Percentiles rank a stretch among this genome's conserved stretches.
Conservation (phyloP, 2,329 filamentous ascomycete species). For the Diaporthe sp. region DNA sequence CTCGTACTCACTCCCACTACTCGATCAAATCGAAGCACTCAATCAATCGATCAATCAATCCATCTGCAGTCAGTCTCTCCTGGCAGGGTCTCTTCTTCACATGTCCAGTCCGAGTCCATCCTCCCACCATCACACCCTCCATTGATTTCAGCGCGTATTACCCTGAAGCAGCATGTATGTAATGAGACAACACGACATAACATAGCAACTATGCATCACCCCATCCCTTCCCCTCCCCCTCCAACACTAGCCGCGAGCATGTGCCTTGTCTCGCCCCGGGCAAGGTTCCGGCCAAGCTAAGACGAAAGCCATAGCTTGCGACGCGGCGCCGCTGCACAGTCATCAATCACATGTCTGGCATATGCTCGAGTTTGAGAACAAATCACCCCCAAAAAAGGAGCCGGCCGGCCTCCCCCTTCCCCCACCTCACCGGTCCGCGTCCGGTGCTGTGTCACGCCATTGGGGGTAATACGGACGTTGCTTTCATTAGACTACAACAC, state of each 20-base stretch:
- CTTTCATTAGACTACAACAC: neutral
- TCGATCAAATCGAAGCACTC: neutral
- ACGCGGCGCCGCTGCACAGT: neutral
- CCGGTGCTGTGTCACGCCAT: slow-evolving; percentile 2
- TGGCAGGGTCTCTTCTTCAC: neutral
- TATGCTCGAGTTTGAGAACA: neutral
- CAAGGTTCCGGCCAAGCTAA: neutral
- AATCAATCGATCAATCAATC: neutral
- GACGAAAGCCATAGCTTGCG: no score
- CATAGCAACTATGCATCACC: neutral
- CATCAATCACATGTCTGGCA: slow-evolving; percentile 22
- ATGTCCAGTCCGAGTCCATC: neutral
- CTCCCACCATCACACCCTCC: neutral
- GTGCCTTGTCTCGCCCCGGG: neutral
- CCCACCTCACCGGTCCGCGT: slow-evolving; percentile 1
- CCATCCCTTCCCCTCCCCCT: neutral
- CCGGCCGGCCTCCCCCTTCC: neutral
- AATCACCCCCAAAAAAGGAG: neutral
- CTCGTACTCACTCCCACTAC: neutral
- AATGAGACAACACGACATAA: neutral
- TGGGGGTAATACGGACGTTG: neutral
- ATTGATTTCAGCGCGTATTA: neutral
- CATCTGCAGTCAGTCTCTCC: neutral
- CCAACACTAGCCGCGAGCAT: slow-evolving; percentile 13
- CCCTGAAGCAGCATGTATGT: neutral